Evolutionary conservation across 306 rosid genomes (phyloP), one percentile per base, ranked within the genome.

Genomic region (Pyrus pyrifolia): DNA sequence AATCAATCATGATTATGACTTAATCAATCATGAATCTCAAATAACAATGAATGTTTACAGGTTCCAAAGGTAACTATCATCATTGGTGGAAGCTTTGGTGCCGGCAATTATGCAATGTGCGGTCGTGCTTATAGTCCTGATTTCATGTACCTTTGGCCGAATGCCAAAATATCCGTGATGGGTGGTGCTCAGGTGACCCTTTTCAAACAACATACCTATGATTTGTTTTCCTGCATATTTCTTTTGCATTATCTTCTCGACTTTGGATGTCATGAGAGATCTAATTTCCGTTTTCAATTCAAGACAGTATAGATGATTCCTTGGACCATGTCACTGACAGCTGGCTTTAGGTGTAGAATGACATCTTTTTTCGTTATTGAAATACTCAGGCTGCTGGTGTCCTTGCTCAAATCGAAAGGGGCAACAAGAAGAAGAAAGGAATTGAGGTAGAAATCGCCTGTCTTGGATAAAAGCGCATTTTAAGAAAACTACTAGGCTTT

Each of bases 21-120:
- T 1, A 68, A 45, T 44, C 27, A 45, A 22, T 22, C 45, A 22
- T 68, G 52, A 45, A 27, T 70, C 27, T 29, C 64, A 33, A 33
- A 71, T 33, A 66, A 11, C 15, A 30, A 64, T 81, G 76, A 67
- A 79, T 75, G 44, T 52, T 18, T 82, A 61, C 83, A 95, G 98
- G 97, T 95, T 59, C 98, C 98, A 57, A 95, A 95, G 84, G 86
- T 95, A 66, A 92, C 98, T 25, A 84, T 95, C 82, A 79, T 95
- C 63, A 82, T 95, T 76, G 98, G 98, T 29, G 98, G 98, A 83
- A 95, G 98, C 92, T 92, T 90, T 13, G 97, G 96, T 75, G 97
- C 98, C 74, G 98, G 98, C 76, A 92, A 92, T 85, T 95, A 95
- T 85, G 98, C 98, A 77, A 95, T 95, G 98, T 95, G 98, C 71